phyloP scores from a whole-genome alignment of 305 asterid species.

The Coffea humblotiana region DNA sequence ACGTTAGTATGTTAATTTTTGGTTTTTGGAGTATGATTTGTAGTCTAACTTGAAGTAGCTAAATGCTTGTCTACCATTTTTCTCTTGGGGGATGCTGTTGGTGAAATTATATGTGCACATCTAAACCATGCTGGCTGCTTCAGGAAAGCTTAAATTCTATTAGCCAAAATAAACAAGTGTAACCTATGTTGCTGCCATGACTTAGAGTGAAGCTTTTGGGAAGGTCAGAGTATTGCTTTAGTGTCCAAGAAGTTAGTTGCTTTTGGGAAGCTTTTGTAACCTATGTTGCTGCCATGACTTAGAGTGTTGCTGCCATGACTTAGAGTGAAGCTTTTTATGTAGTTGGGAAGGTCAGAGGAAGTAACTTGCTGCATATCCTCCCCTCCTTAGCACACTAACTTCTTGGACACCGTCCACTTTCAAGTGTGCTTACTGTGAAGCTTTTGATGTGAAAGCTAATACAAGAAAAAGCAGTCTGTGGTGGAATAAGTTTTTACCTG shows the following conservation, averaged over 20 bases:
- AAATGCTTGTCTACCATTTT: not conserved
- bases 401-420: not conserved
- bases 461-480: not conserved
- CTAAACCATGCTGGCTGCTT: not conserved
- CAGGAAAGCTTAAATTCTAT: not conserved
- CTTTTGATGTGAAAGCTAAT: not conserved
- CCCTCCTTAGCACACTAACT: not conserved
- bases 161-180: not conserved
- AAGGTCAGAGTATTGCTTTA: not conserved
- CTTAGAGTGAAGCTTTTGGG: too few relatives aligned
- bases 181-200: too few relatives aligned
- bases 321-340: not conserved
- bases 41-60: not conserved
- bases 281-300: too few relatives aligned
- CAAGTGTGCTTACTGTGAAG: not conserved
- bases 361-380: too few relatives aligned
- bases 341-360: not conserved
- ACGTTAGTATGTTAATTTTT: not conserved
- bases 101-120: not conserved
- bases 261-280: not conserved
- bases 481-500: not conserved
- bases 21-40: not conserved
- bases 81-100: not conserved
- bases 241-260: too few relatives aligned
- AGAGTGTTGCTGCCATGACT: not conserved